Conservation (phyloP, 345 rosid genomes). For the Raphanus raphanistrum region DNA sequence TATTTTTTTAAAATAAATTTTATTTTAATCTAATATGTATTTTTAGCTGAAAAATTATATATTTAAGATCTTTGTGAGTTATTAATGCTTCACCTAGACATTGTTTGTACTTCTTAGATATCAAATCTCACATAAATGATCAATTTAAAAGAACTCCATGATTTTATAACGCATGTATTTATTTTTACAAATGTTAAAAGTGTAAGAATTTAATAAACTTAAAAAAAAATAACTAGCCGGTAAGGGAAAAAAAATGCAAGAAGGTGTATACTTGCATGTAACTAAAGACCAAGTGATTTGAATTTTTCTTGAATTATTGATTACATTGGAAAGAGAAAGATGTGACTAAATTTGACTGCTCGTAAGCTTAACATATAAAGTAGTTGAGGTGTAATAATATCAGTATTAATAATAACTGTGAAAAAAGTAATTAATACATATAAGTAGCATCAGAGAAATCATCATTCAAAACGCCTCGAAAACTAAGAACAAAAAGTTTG, state of each 20-base stretch:
- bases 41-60: background rate
- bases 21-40: background rate
- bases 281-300: background rate
- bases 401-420: conserved; percentile 27
- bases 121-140: background rate
- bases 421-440: conserved; percentile 30
- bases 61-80: background rate
- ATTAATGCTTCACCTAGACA: conserved; percentile 15
- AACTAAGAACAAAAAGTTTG: conserved; percentile 16
- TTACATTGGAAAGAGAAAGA: conserved; percentile 9
- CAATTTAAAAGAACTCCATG: background rate
- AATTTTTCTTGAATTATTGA: background rate
- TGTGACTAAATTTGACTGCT: conserved; percentile 25
- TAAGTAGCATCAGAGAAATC: conserved; percentile 35
- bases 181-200: background rate
- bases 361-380: conserved; percentile 31
- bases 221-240: background rate
- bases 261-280: background rate
- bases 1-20: no score
- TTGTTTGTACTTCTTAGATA: background rate
- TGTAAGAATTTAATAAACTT: background rate
- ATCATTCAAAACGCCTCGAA: conserved; percentile 42
- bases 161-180: background rate
- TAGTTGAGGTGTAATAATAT: conserved; percentile 35
- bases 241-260: background rate